Conservation (phyloP, 2,329 filamentous ascomycete species). For the Trichophyton benhamiae region DNA sequence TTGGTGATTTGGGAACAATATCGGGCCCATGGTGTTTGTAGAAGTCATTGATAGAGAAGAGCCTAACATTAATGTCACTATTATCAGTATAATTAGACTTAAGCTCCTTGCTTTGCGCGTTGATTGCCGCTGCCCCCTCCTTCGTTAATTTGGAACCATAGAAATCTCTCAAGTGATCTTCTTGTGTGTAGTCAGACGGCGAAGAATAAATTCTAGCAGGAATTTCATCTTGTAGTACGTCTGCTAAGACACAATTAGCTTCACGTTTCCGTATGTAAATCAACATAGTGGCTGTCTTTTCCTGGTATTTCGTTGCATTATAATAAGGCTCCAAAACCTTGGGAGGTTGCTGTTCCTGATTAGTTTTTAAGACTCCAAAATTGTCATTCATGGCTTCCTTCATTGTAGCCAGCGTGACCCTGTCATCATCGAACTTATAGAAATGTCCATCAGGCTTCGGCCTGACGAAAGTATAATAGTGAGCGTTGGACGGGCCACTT, state of each 20-base stretch:
- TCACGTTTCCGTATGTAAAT: conserved; percentile 87
- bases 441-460: conserved; percentile 87
- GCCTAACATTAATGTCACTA: background rate
- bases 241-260: conserved; percentile 67
- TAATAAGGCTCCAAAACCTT: conserved; percentile 53
- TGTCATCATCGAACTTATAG: conserved; percentile 95
- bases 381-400: conserved; percentile 93
- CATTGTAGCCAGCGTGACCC: conserved; percentile 81
- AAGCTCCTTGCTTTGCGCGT: background rate
- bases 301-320: conserved; percentile 50
- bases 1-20: background rate
- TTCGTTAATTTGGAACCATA: background rate
- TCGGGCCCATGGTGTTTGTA: background rate
- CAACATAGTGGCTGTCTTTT: conserved; percentile 93
- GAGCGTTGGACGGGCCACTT: conserved; percentile 89
- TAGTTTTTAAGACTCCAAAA: conserved; percentile 73
- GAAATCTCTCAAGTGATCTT: background rate
- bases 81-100: background rate
- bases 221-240: conserved; percentile 63
- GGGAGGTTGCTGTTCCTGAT: conserved; percentile 41
- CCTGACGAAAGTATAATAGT: conserved; percentile 96
- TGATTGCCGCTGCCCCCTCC: background rate
- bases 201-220: conserved; percentile 60
- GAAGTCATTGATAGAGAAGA: background rate
- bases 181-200: background rate